phyloP scores from a whole-genome alignment of 2,329 filamentous ascomycete genomes.

The Xylariaceae sp. region DNA sequence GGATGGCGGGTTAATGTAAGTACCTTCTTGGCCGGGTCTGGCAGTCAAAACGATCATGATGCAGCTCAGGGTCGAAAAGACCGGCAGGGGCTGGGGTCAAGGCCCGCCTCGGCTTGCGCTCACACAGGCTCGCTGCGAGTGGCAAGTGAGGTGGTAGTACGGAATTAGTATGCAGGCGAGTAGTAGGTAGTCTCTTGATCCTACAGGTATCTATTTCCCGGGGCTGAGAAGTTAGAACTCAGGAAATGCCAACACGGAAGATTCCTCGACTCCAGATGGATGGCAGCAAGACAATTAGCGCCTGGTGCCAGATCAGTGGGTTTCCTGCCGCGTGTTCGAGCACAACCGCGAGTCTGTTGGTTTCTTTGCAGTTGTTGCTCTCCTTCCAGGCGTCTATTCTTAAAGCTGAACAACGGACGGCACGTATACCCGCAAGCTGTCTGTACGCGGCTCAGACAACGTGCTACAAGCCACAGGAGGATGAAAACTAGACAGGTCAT shows the following conservation, averaged over 20 bases:
- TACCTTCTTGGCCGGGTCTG: conserved; percentile 19
- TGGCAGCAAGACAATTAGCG: not conserved
- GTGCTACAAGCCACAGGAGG: conserved; percentile 14
- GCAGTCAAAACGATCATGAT: conserved; percentile 29
- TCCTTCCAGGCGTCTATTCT: conserved; percentile 7
- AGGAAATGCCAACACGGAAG: too few species aligned
- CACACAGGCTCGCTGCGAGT: not conserved
- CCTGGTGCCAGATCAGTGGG: not conserved
- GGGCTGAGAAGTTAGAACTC: too few species aligned
- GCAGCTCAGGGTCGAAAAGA: conserved; percentile 24
- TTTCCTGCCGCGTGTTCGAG: not conserved
- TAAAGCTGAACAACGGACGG: conserved; percentile 4
- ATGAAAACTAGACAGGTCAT: conserved; percentile 8
- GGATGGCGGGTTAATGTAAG: conserved; percentile 12
- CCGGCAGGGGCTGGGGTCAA: conserved; percentile 20
- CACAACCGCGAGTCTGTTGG: not conserved
- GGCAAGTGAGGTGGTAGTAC: too few species aligned
- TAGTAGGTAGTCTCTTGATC: too few species aligned
- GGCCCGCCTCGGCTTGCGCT: conserved; percentile 18
- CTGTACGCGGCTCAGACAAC: not conserved
- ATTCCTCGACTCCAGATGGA: too few species aligned
- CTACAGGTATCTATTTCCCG: too few species aligned
- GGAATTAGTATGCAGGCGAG: too few species aligned
- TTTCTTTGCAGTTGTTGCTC: conserved; percentile 13
- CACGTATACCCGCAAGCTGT: not conserved